Evolutionary conservation across 495 filamentous ascomycete genomes (phyloP).

Genomic region (Pyrenula aspistea): DNA sequence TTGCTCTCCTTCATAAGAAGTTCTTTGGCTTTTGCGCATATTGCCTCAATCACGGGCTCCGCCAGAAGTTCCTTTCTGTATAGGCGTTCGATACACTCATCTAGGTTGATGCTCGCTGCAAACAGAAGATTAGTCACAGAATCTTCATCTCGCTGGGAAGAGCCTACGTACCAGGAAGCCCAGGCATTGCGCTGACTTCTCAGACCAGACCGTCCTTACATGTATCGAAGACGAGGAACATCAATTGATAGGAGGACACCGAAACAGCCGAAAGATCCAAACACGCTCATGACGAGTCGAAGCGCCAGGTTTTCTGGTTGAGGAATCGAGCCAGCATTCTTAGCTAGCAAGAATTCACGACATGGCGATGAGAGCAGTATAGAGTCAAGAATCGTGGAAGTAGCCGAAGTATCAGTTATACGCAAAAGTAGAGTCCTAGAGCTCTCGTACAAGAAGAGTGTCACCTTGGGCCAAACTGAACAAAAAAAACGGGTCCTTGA

Average conservation of each 20-base stretch:
- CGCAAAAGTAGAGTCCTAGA: background rate
- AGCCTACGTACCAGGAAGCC: slow-evolving; percentile 62
- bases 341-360: slow-evolving; percentile 1
- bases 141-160: background rate
- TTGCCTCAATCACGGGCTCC: slow-evolving; percentile 96
- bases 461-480: background rate
- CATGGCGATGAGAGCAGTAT: too few relatives aligned
- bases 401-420: background rate
- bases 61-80: slow-evolving; percentile 94
- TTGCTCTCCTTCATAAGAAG: slow-evolving; percentile 99
- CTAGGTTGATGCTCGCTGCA: slow-evolving; percentile 87
- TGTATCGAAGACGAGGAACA: background rate
- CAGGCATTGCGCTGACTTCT: slow-evolving; percentile 54
- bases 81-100: slow-evolving; percentile 91
- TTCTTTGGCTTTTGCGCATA: slow-evolving; percentile 98
- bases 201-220: slow-evolving; percentile 8
- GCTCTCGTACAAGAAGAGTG: background rate
- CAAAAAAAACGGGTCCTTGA: background rate
- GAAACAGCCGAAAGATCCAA: slow-evolving; percentile 6
- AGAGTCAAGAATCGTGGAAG: background rate
- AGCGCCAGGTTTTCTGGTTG: slow-evolving; percentile 1
- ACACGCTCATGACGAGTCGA: slow-evolving; percentile 1
- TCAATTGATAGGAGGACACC: slow-evolving; percentile 11
- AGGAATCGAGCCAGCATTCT: slow-evolving; percentile 4
- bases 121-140: background rate